phyloP scores from a whole-genome alignment of 2,329 filamentous ascomycete species.

The Neopestalotiopsis sp. region DNA sequence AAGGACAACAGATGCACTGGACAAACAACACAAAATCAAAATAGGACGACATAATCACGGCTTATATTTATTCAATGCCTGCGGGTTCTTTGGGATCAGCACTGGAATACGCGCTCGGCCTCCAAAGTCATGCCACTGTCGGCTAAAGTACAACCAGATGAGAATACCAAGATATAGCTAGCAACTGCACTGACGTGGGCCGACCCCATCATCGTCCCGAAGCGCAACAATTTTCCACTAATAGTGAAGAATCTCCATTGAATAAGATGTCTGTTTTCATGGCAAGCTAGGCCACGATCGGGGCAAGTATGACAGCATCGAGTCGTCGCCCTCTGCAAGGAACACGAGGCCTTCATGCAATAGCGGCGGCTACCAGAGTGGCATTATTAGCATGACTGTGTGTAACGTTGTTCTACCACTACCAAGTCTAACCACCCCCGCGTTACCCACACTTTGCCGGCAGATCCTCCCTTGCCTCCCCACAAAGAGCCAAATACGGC shows the following conservation, averaged over 20 bases:
- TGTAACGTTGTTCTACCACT: slow-evolving; percentile 14
- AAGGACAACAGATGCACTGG: not conserved
- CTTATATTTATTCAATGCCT: not conserved
- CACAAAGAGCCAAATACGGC: slow-evolving; percentile 14
- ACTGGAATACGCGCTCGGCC: not conserved
- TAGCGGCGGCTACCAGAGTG: not conserved
- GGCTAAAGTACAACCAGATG: not conserved
- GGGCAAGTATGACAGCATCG: not conserved
- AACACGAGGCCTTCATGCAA: slow-evolving; percentile 21
- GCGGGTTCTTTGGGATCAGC: not conserved
- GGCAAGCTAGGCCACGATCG: not conserved
- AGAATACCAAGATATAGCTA: not conserved
- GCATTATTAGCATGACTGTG: not conserved
- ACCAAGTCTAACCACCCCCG: slow-evolving; percentile 13
- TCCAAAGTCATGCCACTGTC: not conserved
- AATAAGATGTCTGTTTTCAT: not conserved
- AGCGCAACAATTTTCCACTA: slow-evolving; percentile 1
- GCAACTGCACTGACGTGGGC: not conserved
- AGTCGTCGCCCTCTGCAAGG: not conserved
- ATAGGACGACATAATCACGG: not conserved
- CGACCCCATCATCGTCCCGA: not conserved
- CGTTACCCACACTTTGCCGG: slow-evolving; percentile 29
- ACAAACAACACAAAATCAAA: too few relatives aligned
- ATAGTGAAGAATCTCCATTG: not conserved
- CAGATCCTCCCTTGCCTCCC: slow-evolving; percentile 22